Base-by-base conservation (phyloP, 2,329 filamentous ascomycete genomes). In the Purpureocillium lavendulum region DNA sequence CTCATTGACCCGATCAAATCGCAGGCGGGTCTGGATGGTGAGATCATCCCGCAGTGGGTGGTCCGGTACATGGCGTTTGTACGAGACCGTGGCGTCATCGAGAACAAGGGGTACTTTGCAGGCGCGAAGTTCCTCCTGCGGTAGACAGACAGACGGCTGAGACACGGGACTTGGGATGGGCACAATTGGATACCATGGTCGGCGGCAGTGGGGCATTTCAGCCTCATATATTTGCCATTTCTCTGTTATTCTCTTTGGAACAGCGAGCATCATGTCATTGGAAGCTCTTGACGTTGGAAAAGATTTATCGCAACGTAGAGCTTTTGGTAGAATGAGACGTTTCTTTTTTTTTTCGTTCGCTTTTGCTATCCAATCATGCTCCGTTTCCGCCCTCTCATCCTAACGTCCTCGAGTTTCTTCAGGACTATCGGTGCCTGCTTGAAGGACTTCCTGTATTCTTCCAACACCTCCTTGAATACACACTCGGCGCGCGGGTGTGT, bases 81-180 rank as follows among this genome's bases (percentile, higher is more conserved):
- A 31, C 84, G 85, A 60, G 84, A 97, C 58, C 74, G 92, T 39
- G 92, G 92, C 12, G 92, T 98, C 8, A 90, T 98, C 48, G 92
- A 98, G 70, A 95, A 92, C 58, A 98, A 97, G 69, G 92, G 92
- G 7, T 97, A 96, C 62, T 96, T 96, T 68, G 90, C 90, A 2
- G 79, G 81, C 15, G 90, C 89, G 3, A 82, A 87, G 56, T 62
- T 92, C 48, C 24, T 39, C 21, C 35, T 35, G 13, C 29, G 4
- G 7, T 46, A 45, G 39, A 30, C 24, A 21, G 18, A 3, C 16
- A 13, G 35, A 18, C 6, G 26, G 15, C 10, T 9, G 7, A 30
- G 21, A 10, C 21, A 26, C 6, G 10, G 6, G 6, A 6, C 21
- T 6, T 26, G 21, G 5, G 21, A 26, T 26, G 21, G 21, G 10